Percentiles rank a stretch among this genome's conserved stretches.
phyloP scores from a whole-genome alignment of 306 rosid genomes.

The Cotoneaster glaucophyllus region DNA sequence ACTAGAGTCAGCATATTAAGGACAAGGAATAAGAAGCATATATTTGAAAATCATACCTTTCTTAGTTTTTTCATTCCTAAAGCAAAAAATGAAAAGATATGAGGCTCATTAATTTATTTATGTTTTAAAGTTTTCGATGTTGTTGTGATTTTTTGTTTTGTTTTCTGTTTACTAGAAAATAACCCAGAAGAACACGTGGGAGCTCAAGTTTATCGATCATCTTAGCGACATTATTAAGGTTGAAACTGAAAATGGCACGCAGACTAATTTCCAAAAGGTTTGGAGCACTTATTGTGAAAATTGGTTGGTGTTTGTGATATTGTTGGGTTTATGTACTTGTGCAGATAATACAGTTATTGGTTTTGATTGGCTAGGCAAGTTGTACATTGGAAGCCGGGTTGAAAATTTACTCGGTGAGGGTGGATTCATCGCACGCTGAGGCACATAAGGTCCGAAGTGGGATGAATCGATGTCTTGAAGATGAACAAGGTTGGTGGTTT shows the following conservation, averaged over 20 bases:
- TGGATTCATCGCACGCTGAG: conserved; percentile 92
- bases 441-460: conserved; percentile 89
- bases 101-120: background rate
- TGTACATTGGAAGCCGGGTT: conserved; percentile 99
- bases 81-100: background rate
- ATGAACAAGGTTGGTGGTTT: conserved; percentile 52
- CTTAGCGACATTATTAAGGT: conserved; percentile 78
- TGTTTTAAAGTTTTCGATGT: background rate
- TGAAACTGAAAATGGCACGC: conserved; percentile 57
- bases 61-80: background rate
- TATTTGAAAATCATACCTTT: background rate
- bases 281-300: background rate
- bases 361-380: conserved; percentile 59
- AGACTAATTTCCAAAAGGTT: conserved; percentile 88
- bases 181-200: conserved; percentile 95
- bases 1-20: background rate
- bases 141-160: background rate
- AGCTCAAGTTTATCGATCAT: conserved; percentile 82
- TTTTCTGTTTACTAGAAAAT: conserved; percentile 52
- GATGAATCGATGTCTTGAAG: conserved; percentile 85
- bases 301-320: background rate
- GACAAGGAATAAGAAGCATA: background rate
- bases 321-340: background rate
- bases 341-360: background rate
- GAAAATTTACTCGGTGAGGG: conserved; percentile 72